Conservation (phyloP, 2,329 filamentous ascomycete genomes). For the Colletotrichum noveboracense region DNA sequence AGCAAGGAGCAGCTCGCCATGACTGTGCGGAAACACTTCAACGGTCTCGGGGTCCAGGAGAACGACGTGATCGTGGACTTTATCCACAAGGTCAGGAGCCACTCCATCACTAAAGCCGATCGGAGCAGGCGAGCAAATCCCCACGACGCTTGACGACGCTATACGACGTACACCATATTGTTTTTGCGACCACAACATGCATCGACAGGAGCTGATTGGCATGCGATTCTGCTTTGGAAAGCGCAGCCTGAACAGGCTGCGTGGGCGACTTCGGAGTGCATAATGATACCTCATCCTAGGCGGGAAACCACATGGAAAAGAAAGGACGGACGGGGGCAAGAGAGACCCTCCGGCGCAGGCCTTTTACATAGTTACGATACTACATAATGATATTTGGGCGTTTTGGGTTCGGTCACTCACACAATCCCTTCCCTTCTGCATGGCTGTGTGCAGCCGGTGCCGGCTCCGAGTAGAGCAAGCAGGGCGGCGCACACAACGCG, state of each 20-base stretch:
- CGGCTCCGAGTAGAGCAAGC: background rate
- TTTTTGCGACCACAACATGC: background rate
- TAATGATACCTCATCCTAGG: slow-evolving; percentile 21
- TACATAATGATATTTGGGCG: slow-evolving; percentile 9
- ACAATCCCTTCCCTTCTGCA: background rate
- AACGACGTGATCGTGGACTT: slow-evolving; percentile 84
- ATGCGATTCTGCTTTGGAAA: background rate
- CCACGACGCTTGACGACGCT: slow-evolving; percentile 12
- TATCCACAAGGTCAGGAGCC: slow-evolving; percentile 66
- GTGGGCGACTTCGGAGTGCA: slow-evolving; percentile 20
- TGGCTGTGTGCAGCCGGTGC: background rate
- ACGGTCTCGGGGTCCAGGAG: slow-evolving; percentile 78
- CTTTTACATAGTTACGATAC: slow-evolving; percentile 12
- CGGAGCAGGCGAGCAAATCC: slow-evolving; percentile 3
- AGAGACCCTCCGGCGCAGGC: background rate
- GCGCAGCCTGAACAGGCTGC: background rate
- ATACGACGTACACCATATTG: background rate
- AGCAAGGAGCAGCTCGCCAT: slow-evolving; percentile 75
- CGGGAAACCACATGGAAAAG: background rate
- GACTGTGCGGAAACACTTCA: slow-evolving; percentile 82
- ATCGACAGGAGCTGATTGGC: background rate
- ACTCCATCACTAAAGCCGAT: slow-evolving; percentile 20
- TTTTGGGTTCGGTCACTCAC: background rate
- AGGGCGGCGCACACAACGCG: slow-evolving; percentile 4
- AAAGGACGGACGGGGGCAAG: background rate